These are phyloP conservation scores for Lentinula guzmanii DNA, from an alignment of 768 basidiomycete species.

Conservation along the genomic window DNA sequence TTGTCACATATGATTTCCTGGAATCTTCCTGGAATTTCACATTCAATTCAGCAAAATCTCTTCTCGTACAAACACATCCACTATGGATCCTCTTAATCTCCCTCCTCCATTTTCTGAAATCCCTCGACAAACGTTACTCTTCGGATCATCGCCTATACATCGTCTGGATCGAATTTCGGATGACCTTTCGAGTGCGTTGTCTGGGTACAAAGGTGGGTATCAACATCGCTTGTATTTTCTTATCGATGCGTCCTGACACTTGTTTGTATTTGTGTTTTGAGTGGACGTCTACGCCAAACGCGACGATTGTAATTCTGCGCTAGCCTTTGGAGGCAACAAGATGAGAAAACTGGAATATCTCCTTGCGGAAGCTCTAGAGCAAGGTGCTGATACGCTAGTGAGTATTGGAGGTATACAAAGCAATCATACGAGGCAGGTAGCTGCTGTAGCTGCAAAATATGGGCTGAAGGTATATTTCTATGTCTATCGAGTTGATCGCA, in stretches of 20 bases:
- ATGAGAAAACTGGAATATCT: constrained; percentile 19
- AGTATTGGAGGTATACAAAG: constrained; percentile 19
- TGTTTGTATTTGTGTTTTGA: not conserved
- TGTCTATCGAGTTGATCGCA: not conserved
- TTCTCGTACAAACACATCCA: not conserved
- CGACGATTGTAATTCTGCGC: constrained; percentile 19
- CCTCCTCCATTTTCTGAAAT: constrained; percentile 14
- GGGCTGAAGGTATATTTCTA: constrained; percentile 13
- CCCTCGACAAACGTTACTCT: constrained; percentile 14
- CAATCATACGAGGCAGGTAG: constrained; percentile 20
- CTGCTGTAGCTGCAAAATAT: constrained; percentile 18
- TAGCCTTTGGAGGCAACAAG: constrained; percentile 20
- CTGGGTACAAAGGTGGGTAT: not conserved
- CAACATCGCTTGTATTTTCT: not conserved
- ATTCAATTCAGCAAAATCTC: not conserved
- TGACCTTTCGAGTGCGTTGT: constrained; percentile 10
- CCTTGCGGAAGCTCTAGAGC: constrained; percentile 14
- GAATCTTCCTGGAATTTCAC: too few relatives aligned
- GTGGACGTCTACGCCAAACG: constrained; percentile 19
- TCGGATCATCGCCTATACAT: constrained; percentile 17
- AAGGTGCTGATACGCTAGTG: constrained; percentile 16
- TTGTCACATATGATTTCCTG: too few relatives aligned
- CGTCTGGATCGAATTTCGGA: constrained; percentile 15
- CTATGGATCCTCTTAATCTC: constrained; percentile 8
- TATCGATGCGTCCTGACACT: too few relatives aligned